These are phyloP conservation scores for Cucurbita pepo DNA, from an alignment of 306 rosid genomes.

Conservation along the genomic window DNA sequence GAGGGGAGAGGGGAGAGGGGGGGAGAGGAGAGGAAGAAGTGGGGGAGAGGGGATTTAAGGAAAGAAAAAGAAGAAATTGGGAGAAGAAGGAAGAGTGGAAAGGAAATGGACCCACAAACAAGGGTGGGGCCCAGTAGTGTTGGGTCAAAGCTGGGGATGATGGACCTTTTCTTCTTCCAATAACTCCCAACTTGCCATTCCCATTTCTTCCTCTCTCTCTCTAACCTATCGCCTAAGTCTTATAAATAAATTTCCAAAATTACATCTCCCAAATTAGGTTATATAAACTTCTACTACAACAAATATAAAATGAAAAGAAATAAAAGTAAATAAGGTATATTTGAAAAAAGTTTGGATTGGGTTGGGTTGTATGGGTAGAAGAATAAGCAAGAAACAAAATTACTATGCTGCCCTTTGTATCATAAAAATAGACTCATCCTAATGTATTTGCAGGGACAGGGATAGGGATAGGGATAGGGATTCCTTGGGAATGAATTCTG, in stretches of 20 bases:
- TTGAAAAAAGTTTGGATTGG: background rate
- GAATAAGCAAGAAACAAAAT: background rate
- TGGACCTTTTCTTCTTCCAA: background rate
- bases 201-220: background rate
- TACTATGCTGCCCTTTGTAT: background rate
- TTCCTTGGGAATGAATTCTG: background rate
- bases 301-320: no score
- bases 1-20: background rate
- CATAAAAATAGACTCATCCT: background rate
- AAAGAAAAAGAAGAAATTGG: background rate
- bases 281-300: no score
- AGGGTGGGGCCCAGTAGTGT: background rate
- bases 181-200: background rate
- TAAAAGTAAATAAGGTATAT: background rate
- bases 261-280: no score
- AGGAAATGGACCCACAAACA: background rate
- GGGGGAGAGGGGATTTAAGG: background rate
- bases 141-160: slow-evolving; percentile 4
- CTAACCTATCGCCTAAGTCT: no score
- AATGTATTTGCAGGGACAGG: background rate
- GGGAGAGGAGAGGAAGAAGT: background rate
- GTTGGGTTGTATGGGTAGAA: background rate
- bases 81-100: background rate
- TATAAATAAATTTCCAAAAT: no score
- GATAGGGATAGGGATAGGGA: background rate